These are phyloP conservation scores for Onygena corvina DNA, from an alignment of 2,329 filamentous ascomycete species.

Conservation along the genomic window DNA sequence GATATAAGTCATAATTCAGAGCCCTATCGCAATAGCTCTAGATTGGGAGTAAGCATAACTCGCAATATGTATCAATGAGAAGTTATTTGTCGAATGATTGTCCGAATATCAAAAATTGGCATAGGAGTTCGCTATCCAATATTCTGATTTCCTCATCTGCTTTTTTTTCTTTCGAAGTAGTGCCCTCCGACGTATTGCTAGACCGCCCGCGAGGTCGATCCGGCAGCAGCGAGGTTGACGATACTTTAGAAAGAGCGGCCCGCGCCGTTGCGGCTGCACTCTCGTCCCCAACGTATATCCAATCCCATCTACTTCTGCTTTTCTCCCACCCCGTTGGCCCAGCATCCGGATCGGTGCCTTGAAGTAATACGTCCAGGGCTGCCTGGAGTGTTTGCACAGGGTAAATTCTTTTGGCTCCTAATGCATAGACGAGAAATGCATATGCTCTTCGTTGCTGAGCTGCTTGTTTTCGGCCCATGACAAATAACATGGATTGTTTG, in stretches of 20 bases:
- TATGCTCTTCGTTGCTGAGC: constrained; percentile 59
- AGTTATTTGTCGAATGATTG: constrained; percentile 52
- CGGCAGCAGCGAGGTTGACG: background rate
- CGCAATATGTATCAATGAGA: too few relatives aligned
- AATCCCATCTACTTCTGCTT: constrained; percentile 46
- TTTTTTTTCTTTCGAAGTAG: constrained; percentile 27
- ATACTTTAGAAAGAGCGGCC: constrained; percentile 14
- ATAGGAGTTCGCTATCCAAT: constrained; percentile 72
- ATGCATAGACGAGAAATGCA: constrained; percentile 63
- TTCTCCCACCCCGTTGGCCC: background rate
- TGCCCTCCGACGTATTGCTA: constrained; percentile 36
- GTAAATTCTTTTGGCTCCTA: constrained; percentile 58
- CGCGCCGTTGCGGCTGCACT: constrained; percentile 44
- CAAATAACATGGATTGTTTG: constrained; percentile 56
- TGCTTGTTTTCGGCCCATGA: constrained; percentile 53
- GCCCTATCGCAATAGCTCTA: background rate
- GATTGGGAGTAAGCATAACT: background rate
- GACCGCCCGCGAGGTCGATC: constrained; percentile 11
- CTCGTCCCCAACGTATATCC: constrained; percentile 64
- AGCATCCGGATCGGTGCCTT: constrained; percentile 20
- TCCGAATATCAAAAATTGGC: constrained; percentile 85
- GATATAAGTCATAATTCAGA: background rate
- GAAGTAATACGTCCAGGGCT: constrained; percentile 46
- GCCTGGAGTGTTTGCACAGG: constrained; percentile 54
- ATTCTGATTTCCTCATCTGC: constrained; percentile 49